phyloP scores from a whole-genome alignment of 2,329 filamentous ascomycete species.

The Calonectria leucothoes region DNA sequence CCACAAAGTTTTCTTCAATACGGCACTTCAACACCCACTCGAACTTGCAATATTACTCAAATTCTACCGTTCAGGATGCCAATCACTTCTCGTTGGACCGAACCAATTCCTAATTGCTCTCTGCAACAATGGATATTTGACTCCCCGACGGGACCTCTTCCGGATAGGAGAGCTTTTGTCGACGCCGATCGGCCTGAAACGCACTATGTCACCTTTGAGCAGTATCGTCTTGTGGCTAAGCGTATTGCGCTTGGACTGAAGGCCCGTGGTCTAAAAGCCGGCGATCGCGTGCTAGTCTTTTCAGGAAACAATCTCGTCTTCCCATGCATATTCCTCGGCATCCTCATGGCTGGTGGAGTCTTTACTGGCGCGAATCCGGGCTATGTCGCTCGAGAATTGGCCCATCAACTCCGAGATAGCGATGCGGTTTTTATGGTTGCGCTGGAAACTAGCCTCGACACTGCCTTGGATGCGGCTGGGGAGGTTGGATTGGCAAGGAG shows the following conservation, averaged over 20 bases:
- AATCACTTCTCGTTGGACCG: slow-evolving; percentile 58
- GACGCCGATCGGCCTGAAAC: slow-evolving; percentile 76
- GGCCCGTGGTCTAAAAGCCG: slow-evolving; percentile 70
- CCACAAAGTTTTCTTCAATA: background rate
- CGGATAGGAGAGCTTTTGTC: slow-evolving; percentile 61
- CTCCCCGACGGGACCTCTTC: slow-evolving; percentile 54
- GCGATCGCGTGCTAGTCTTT: slow-evolving; percentile 79
- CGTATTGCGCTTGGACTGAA: slow-evolving; percentile 77
- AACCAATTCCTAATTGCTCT: slow-evolving; percentile 58
- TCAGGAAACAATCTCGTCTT: slow-evolving; percentile 80
- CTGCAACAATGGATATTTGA: slow-evolving; percentile 67
- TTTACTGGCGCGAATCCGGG: slow-evolving; percentile 82
- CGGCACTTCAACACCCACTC: background rate
- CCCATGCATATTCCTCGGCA: slow-evolving; percentile 76
- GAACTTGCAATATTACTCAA: background rate
- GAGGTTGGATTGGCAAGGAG: slow-evolving; percentile 64
- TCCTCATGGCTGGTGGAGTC: slow-evolving; percentile 80
- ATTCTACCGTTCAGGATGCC: slow-evolving; percentile 50
- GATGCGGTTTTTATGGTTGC: slow-evolving; percentile 75
- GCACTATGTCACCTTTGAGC: slow-evolving; percentile 71
- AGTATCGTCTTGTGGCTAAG: slow-evolving; percentile 77
- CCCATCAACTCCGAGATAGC: slow-evolving; percentile 79
- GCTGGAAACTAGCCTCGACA: slow-evolving; percentile 68
- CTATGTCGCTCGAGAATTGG: slow-evolving; percentile 76
- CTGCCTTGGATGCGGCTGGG: slow-evolving; percentile 73